A percentile compares a stretch with the other conserved stretches of the same genome.
Evolutionary conservation across 768 basidiomycete species (phyloP).

Genomic region (Tulasnella sp.): DNA sequence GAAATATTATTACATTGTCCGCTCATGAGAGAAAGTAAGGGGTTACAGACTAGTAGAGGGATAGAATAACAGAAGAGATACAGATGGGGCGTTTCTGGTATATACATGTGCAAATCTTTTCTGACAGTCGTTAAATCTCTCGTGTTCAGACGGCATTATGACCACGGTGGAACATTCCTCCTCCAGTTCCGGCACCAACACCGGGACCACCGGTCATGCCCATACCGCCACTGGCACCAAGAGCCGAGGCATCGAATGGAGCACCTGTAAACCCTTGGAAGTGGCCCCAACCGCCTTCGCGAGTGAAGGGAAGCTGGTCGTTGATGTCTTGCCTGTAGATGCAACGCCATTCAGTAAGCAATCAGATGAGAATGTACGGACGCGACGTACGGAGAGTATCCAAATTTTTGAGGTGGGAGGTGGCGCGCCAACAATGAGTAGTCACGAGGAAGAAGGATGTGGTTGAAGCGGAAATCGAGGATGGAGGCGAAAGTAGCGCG

Average conservation of each 20-base stretch:
- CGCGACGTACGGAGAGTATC: slow-evolving; percentile 36
- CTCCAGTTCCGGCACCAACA: background rate
- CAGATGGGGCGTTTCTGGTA: background rate
- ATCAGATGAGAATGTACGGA: slow-evolving; percentile 33
- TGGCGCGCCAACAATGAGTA: slow-evolving; percentile 44
- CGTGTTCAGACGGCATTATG: background rate
- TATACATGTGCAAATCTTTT: background rate
- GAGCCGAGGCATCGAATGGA: slow-evolving; percentile 43
- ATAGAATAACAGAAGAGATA: background rate
- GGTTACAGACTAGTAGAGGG: background rate
- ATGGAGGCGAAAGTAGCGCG: slow-evolving; percentile 54
- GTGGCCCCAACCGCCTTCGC: slow-evolving; percentile 47
- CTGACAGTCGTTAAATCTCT: background rate
- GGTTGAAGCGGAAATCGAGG: slow-evolving; percentile 57
- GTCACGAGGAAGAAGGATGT: slow-evolving; percentile 51
- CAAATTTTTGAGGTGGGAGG: slow-evolving; percentile 13
- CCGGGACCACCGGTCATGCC: slow-evolving; percentile 24
- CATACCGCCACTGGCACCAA: slow-evolving; percentile 18
- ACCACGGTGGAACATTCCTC: background rate
- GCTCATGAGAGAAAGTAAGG: background rate
- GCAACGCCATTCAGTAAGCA: background rate
- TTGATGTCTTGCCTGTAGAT: background rate
- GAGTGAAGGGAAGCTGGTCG: slow-evolving; percentile 41
- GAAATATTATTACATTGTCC: background rate
- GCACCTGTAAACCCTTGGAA: slow-evolving; percentile 42